Percentiles rank a stretch among this genome's conserved stretches.
Evolutionary conservation across 2,329 filamentous ascomycete species (phyloP).

Genomic region (Anisogramma anomala): DNA sequence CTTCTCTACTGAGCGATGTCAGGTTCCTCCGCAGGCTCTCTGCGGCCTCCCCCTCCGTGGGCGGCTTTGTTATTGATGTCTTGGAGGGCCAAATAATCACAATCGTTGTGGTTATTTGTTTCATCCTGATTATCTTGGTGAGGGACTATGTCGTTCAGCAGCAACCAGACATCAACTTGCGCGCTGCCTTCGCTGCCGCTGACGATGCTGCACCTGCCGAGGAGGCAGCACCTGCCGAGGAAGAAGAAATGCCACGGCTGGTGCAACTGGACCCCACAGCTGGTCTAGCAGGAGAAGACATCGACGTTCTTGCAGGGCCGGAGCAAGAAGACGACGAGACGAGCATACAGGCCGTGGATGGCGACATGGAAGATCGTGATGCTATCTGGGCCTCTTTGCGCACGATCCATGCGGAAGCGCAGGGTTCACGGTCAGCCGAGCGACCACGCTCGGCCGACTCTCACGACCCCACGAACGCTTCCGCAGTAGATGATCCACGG

Average conservation of each 20-base stretch:
- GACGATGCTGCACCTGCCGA: slow-evolving; percentile 14
- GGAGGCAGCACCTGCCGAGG: slow-evolving; percentile 2
- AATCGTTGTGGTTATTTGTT: slow-evolving; percentile 77
- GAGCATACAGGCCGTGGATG: slow-evolving; percentile 1
- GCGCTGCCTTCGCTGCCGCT: slow-evolving; percentile 45
- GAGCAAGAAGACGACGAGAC: slow-evolving; percentile 6
- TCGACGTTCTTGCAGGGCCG: slow-evolving; percentile 5
- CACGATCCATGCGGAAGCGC: background rate
- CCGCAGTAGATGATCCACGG: slow-evolving; percentile 23
- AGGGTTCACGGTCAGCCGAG: background rate
- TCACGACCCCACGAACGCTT: slow-evolving; percentile 6
- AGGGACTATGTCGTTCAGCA: slow-evolving; percentile 97
- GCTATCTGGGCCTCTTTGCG: background rate
- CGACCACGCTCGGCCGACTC: background rate
- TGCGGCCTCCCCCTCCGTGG: slow-evolving; percentile 37
- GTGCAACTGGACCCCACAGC: background rate
- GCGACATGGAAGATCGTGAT: slow-evolving; percentile 1
- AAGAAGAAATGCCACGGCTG: background rate
- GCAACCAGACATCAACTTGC: slow-evolving; percentile 83
- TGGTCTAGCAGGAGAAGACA: slow-evolving; percentile 1
- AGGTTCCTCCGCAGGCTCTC: slow-evolving; percentile 51
- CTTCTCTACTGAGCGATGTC: slow-evolving; percentile 46
- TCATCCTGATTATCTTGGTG: slow-evolving; percentile 94
- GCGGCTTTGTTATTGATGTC: slow-evolving; percentile 47
- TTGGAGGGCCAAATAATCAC: slow-evolving; percentile 93